These are phyloP conservation scores for Yarrowia hollandica DNA, from an alignment of 805 yeast genomes.

Conservation along the genomic window DNA sequence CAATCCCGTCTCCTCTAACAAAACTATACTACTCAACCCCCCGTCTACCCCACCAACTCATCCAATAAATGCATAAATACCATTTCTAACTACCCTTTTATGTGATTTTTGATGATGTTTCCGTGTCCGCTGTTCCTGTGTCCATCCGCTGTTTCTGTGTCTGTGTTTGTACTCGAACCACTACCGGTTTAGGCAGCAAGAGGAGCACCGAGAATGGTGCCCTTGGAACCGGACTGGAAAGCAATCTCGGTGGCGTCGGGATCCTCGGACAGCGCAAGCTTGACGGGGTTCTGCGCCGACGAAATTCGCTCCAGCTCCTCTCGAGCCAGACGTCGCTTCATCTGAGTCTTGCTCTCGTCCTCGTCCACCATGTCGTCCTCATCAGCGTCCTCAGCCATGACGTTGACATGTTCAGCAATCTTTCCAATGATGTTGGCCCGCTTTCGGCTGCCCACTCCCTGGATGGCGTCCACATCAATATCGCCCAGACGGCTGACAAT, in stretches of 20 bases:
- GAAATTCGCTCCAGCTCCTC: conserved; percentile 47
- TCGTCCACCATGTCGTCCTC: conserved; percentile 35
- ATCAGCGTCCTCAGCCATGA: conserved; percentile 47
- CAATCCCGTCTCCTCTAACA: too few species aligned
- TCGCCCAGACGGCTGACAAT: conserved; percentile 53
- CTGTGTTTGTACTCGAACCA: background rate
- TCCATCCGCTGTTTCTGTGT: too few species aligned
- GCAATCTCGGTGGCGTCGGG: conserved; percentile 50
- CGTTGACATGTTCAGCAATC: conserved; percentile 42
- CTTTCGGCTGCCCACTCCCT: conserved; percentile 27
- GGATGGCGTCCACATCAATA: conserved; percentile 29
- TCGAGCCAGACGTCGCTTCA: conserved; percentile 46
- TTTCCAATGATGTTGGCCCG: conserved; percentile 46
- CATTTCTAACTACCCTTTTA: conserved; percentile 1
- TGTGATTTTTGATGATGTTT: too few species aligned
- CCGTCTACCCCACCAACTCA: too few species aligned
- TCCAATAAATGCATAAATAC: conserved; percentile 9
- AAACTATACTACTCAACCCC: too few species aligned
- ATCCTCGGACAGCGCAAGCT: conserved; percentile 58
- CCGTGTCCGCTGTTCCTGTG: too few species aligned
- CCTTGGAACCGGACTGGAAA: conserved; percentile 56
- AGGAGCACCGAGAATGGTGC: conserved; percentile 84
- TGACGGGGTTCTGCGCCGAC: conserved; percentile 32
- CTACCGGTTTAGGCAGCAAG: conserved; percentile 1
- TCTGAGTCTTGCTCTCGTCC: conserved; percentile 33